A percentile compares a stretch with the other conserved stretches of the same genome.
Evolutionary conservation across 1,139 yeast species (phyloP).

Genomic region (Meyerozyma smithsonii): DNA sequence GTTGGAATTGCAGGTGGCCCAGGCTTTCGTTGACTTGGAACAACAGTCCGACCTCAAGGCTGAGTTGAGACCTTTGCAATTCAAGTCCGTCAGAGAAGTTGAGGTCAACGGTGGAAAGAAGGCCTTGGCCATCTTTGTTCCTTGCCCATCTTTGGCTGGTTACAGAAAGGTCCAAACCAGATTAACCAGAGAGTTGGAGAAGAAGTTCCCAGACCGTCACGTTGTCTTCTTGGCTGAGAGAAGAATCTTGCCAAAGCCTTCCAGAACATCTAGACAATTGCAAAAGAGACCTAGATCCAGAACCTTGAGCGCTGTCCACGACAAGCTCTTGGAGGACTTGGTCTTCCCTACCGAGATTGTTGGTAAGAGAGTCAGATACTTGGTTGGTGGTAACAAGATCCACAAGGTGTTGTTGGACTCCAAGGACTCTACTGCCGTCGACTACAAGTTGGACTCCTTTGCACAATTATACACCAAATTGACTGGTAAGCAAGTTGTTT

Average conservation of each 20-base stretch:
- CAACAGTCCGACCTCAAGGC: slow-evolving; percentile 94
- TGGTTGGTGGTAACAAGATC: slow-evolving; percentile 98
- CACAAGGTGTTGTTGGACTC: slow-evolving; percentile 98
- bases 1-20: slow-evolving; percentile 99
- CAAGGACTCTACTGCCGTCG: slow-evolving; percentile 95
- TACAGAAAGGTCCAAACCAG: slow-evolving; percentile 98
- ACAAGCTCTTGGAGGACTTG: slow-evolving; percentile 96
- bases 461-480: slow-evolving; percentile 97
- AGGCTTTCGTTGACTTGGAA: slow-evolving; percentile 97
- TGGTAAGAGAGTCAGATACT: slow-evolving; percentile 99
- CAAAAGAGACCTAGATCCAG: slow-evolving; percentile 99
- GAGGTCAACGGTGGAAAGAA: slow-evolving; percentile 98
- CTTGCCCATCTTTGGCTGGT: slow-evolving; percentile 88
- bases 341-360: slow-evolving; percentile 99
- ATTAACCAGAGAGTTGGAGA: slow-evolving; percentile 99
- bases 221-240: slow-evolving; percentile 99
- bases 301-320: slow-evolving; percentile 98
- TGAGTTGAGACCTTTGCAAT: slow-evolving; percentile 96
- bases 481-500: slow-evolving; percentile 99
- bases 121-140: slow-evolving; percentile 97
- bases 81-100: slow-evolving; percentile 97
- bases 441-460: slow-evolving; percentile 99
- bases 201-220: slow-evolving; percentile 99
- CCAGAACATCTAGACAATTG: slow-evolving; percentile 84
- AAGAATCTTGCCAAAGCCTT: slow-evolving; percentile 98